A percentile compares a stretch with the other conserved stretches of the same genome.
Evolutionary conservation across 257 asterid species (phyloP).

Genomic region (Euphrasia confusa): DNA sequence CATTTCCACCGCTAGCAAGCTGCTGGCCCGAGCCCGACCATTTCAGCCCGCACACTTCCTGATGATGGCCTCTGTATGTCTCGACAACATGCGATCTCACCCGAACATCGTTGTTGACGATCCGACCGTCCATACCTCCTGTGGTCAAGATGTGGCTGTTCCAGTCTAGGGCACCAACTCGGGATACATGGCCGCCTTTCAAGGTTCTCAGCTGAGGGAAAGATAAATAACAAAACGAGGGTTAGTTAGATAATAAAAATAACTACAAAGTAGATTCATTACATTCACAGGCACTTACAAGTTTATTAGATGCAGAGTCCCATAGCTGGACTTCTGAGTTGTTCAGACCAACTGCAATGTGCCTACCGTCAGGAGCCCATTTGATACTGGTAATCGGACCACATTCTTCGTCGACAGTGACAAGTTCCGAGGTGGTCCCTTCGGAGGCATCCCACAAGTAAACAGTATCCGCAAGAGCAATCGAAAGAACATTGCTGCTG

Average conservation of each 20-base stretch:
- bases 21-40: constrained; percentile 96
- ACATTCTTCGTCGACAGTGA: constrained; percentile 67
- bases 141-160: constrained; percentile 81
- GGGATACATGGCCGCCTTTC: constrained; percentile 68
- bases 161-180: constrained; percentile 88
- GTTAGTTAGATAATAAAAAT: too few species aligned
- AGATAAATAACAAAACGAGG: constrained; percentile 4
- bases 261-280: not conserved
- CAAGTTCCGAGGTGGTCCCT: constrained; percentile 74
- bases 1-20: constrained; percentile 90
- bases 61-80: constrained; percentile 78
- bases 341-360: constrained; percentile 75
- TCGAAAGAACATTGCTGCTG: constrained; percentile 79
- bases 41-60: constrained; percentile 89
- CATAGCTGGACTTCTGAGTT: constrained; percentile 88
- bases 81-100: constrained; percentile 62
- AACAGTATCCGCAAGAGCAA: constrained; percentile 78
- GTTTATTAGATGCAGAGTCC: constrained; percentile 73
- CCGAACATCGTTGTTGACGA: constrained; percentile 79
- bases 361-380: constrained; percentile 95
- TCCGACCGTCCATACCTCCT: constrained; percentile 92
- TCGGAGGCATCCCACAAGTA: constrained; percentile 90
- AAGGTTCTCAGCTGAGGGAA: constrained; percentile 72
- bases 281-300: constrained; percentile 36
- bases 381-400: constrained; percentile 88